Evolutionary conservation across 192 early-diverging fungal genomes (phyloP), one percentile per base, ranked within the genome.

Genomic region (Podila epicladia): DNA sequence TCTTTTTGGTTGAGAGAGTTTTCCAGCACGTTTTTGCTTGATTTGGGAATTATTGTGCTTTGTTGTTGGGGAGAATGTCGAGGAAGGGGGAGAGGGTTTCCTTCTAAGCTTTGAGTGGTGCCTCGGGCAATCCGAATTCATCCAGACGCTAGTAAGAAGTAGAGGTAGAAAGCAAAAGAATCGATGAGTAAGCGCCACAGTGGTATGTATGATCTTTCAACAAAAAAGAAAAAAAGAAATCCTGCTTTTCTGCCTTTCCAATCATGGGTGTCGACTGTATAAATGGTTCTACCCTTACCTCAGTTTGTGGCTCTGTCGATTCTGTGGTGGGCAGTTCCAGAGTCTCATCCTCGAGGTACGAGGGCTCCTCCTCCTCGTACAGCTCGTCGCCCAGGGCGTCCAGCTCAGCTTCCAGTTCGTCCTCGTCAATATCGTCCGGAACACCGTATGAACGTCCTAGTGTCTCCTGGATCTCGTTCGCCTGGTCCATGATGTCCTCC

Each of bases 391-490:
- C 96, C 64, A 99, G 90, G 7, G 97, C 98, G 70, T 99, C 97
- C 85, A 99, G 82, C 88, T 99, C 98, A 88, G 98, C 98, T 86
- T 97, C 98, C 58, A 99, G 80, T 61, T 99, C 98, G n/a, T 90
- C 92, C 64, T 99, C 98, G 63, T 99, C 96, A 59, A 99, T 84
- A 49, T 96, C 98, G 45, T 98, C 97, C 8, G 98, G 98, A 15
- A 98, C 77, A 22, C 92, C 92, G 87, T 99, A 99, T 24, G 94
- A 93, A 58, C 97, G 83, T 17, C 95, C 95, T 74, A 99, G 85
- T 37, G 94, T 87, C 87, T 99, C 97, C 85, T 99, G 98, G 48
- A 99, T 88, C 73, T 99, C 98, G 84, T 96, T 98, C 12, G 97
- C 96, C 77, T 95, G 95, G 62, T 97, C 98, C 86, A 99, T 80